Conservation (phyloP, 345 rosid genomes). For the Heritiera fomes region DNA sequence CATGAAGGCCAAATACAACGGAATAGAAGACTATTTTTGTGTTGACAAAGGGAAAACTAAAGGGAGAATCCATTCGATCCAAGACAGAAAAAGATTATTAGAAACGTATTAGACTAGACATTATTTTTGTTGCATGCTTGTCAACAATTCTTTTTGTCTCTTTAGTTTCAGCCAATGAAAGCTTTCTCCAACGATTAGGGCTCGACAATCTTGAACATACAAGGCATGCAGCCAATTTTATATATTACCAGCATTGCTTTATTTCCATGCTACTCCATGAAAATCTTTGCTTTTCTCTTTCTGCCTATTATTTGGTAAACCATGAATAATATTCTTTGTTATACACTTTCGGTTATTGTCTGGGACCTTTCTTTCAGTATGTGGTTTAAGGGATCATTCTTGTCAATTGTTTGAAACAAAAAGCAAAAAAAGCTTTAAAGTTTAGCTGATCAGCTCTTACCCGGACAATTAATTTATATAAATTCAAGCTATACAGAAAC, state of each 20-base stretch:
- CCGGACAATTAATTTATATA: no score
- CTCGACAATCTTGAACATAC: neutral
- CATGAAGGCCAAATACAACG: conserved; percentile 7
- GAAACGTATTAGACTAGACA: neutral
- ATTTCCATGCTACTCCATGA: conserved; percentile 1
- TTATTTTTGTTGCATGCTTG: neutral
- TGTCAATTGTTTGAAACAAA: neutral
- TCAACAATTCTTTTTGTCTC: neutral
- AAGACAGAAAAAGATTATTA: neutral
- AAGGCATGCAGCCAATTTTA: neutral
- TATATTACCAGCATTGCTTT: neutral
- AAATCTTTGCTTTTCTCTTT: neutral
- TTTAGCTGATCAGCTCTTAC: no score
- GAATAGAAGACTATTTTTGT: neutral
- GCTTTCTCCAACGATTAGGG: neutral
- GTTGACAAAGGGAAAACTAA: neutral
- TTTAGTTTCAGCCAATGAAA: neutral
- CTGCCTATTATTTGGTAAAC: no score
- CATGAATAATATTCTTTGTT: neutral
- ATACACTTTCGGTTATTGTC: neutral
- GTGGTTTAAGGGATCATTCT: neutral
- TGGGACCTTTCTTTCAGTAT: neutral
- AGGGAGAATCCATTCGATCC: neutral
- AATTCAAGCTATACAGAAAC: no score
- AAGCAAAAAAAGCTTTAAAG: neutral